These are phyloP conservation scores for Picea sitchensis DNA, from an alignment of 75 land plant species.

Conservation along the genomic window DNA sequence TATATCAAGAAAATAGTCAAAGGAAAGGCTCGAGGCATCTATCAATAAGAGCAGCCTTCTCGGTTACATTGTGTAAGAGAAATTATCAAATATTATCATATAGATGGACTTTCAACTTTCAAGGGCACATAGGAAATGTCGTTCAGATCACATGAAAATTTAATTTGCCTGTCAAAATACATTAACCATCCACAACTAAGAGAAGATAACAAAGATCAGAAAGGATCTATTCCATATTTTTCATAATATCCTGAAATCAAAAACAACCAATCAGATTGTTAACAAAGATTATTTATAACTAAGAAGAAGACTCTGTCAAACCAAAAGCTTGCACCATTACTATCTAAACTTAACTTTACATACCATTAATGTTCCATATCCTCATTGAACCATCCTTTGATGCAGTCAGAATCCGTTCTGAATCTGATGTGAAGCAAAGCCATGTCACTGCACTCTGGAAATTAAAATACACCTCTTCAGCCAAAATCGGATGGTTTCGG, in stretches of 20 bases:
- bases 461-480: neutral
- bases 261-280: neutral
- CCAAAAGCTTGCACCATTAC: neutral
- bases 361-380: slow-evolving; percentile 99
- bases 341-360: slow-evolving; percentile 1
- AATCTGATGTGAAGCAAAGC: slow-evolving; percentile 80
- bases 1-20: no score
- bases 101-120: neutral
- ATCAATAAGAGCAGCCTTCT: neutral
- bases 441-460: slow-evolving; percentile 98
- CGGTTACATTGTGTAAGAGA: neutral
- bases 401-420: slow-evolving; percentile 85
- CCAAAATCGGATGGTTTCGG: neutral
- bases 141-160: neutral
- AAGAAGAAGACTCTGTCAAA: neutral
- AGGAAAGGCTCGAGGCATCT: neutral
- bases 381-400: slow-evolving; percentile 97
- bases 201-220: neutral
- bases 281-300: neutral
- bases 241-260: neutral
- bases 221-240: neutral
- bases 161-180: neutral
- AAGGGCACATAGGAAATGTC: neutral
- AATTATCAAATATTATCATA: neutral
- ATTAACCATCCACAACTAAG: neutral